phyloP scores from a whole-genome alignment of 192 early-diverging fungal species.

The Dissophora globulifera region DNA sequence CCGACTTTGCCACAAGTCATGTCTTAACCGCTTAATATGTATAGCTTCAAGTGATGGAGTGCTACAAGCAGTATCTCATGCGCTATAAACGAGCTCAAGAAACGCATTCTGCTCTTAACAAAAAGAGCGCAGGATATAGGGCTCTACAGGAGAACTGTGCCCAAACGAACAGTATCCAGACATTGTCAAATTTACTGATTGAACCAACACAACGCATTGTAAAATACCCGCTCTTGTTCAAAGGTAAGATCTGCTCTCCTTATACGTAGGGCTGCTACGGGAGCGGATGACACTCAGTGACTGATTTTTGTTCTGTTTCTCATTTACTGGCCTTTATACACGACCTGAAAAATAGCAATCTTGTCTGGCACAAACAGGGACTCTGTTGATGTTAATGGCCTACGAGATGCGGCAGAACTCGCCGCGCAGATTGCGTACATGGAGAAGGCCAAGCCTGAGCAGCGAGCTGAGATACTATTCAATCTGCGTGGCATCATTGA shows the following conservation, averaged over 20 bases:
- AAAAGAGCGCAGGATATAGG: slow-evolving; percentile 7
- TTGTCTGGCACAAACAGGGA: slow-evolving; percentile 16
- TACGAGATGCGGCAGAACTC: slow-evolving; percentile 28
- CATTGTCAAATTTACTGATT: slow-evolving; percentile 20
- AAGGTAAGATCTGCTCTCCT: no score
- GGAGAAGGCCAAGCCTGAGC: slow-evolving; percentile 28
- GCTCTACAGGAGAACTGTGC: slow-evolving; percentile 19
- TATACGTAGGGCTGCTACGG: no score
- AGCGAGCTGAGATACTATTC: slow-evolving; percentile 23
- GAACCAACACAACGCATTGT: slow-evolving; percentile 40
- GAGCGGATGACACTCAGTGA: neutral
- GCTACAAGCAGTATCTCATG: slow-evolving; percentile 33
- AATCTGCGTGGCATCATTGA: slow-evolving; percentile 22
- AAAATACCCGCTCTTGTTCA: slow-evolving; percentile 39
- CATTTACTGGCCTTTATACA: no score
- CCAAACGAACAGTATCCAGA: neutral
- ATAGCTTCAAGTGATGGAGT: slow-evolving; percentile 24
- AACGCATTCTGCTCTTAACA: slow-evolving; percentile 1
- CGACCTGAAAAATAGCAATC: no score
- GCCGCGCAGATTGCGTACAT: slow-evolving; percentile 30
- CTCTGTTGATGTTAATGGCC: slow-evolving; percentile 15
- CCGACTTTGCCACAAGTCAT: no score
- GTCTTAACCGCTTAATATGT: no score
- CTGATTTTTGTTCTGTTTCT: no score
- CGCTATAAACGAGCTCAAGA: slow-evolving; percentile 18